Evolutionary conservation across 345 rosid genomes (phyloP).

Genomic region (Rhodamnia rubescens): DNA sequence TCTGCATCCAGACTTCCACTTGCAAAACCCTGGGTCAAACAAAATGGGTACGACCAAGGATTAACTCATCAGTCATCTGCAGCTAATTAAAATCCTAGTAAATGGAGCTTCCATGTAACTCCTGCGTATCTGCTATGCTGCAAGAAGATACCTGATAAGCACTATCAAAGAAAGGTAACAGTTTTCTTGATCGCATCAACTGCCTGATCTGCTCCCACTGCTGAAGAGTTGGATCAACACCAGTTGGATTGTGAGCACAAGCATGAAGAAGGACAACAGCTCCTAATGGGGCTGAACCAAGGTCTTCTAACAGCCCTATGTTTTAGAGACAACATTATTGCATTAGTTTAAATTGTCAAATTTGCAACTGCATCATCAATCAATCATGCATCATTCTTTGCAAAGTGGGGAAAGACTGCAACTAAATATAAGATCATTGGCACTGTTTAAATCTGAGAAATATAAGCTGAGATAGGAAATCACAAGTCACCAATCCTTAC

Average conservation of each 20-base stretch:
- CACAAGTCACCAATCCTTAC: conserved; percentile 8
- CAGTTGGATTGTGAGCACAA: conserved; percentile 98
- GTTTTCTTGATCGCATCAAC: conserved; percentile 61
- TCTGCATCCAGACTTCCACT: conserved; percentile 82
- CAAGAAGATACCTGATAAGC: conserved; percentile 65
- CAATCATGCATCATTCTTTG: neutral
- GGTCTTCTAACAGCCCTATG: conserved; percentile 74
- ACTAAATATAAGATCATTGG: neutral
- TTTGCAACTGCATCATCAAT: neutral
- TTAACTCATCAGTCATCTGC: neutral
- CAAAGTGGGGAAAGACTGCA: neutral
- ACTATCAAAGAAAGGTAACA: conserved; percentile 92
- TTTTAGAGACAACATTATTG: conserved; percentile 6
- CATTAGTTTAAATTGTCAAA: neutral
- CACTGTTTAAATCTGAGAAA: neutral
- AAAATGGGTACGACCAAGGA: neutral
- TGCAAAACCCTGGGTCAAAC: conserved; percentile 57
- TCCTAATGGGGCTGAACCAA: conserved; percentile 79
- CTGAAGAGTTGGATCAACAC: conserved; percentile 82
- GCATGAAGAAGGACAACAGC: conserved; percentile 92
- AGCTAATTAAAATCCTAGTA: neutral
- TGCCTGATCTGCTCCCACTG: conserved; percentile 86
- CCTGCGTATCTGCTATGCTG: neutral
- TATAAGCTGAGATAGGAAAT: neutral
- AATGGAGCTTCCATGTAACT: neutral